Evolutionary conservation across 2,329 filamentous ascomycete species (phyloP), one percentile per base, ranked within the genome.

Genomic region (Colletotrichum sp.): DNA sequence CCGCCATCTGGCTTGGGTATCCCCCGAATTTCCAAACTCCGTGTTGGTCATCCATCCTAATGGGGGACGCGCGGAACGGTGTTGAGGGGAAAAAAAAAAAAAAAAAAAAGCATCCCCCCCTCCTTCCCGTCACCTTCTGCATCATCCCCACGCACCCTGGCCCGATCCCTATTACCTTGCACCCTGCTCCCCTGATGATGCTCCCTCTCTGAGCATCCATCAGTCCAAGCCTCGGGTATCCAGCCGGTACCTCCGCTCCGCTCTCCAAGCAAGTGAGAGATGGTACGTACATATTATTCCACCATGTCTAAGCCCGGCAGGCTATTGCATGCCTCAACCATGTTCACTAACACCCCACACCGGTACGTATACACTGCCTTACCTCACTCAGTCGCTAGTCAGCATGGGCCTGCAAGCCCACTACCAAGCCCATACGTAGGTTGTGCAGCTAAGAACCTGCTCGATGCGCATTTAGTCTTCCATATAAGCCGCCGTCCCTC

Each of bases 401-500:
- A 10, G 36, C 36, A 61, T 61, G 58, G 58, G 58, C 58, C 58
- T 32, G 21, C 24, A n/a, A 66, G 61, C 32, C 62, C 30, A 64
- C 30, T 28, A 24, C 24, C 71, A 74, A 74, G 71, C 58, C 67
- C 58, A 58, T 74, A 74, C 71, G 71, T 74, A 74, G 67, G 62
- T 21, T 28, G 36, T 66, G 38, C 34, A 66, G 36, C 36, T 43
- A 43, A 28, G 32, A 60, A 34, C 43, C 43, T 48, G 43, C 43
- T 48, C 43, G n/a, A 26, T 62, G 36, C 43, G n/a, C n/a, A 34
- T 60, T 70, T 65, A 34, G 58, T 71, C 70, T 70, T 70, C 48
- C 71, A 70, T 76, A 76, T 75, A 74, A 75, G 60, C 65, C 55
- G 52, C 43, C 66, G 28, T 55, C 75, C 75, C 66, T 70, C 71